Percentiles rank a stretch among this genome's conserved stretches.
These are phyloP conservation scores for Dipodascopsis uninucleata DNA, from an alignment of 805 yeast genomes.

Conservation along the genomic window DNA sequence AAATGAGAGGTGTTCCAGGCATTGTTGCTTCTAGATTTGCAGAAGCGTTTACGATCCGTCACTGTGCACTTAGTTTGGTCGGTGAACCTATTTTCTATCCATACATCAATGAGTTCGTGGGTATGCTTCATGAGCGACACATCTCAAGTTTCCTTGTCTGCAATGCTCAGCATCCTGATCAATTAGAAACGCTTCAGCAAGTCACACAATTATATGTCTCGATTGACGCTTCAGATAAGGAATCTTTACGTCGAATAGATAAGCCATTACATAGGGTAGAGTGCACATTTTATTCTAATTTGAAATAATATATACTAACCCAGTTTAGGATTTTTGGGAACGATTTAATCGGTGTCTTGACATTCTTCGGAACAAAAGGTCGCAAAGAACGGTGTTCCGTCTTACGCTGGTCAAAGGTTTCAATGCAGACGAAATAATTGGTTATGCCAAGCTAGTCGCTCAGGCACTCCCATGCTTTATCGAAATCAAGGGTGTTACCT, in stretches of 20 bases:
- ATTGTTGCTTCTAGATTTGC: constrained; percentile 84
- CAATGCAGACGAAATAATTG: constrained; percentile 72
- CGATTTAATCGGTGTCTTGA: constrained; percentile 76
- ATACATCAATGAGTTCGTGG: constrained; percentile 77
- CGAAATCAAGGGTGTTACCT: constrained; percentile 92
- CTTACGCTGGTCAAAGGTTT: constrained; percentile 89
- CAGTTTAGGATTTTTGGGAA: constrained; percentile 89
- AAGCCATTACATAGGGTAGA: constrained; percentile 67
- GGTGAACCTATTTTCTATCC: constrained; percentile 97
- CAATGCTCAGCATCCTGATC: constrained; percentile 93
- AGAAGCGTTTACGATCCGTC: constrained; percentile 84
- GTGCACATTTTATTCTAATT: not conserved
- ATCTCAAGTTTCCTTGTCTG: constrained; percentile 88
- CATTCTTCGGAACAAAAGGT: constrained; percentile 63
- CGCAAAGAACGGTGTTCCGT: constrained; percentile 85
- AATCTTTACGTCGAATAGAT: constrained; percentile 75
- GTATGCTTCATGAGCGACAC: constrained; percentile 70
- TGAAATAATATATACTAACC: not conserved
- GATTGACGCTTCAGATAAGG: constrained; percentile 88
- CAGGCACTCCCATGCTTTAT: constrained; percentile 81
- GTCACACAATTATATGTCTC: constrained; percentile 91
- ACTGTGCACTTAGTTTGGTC: constrained; percentile 87
- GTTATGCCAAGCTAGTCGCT: constrained; percentile 83
- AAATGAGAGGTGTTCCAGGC: constrained; percentile 94
- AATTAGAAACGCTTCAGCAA: constrained; percentile 60